Percentiles rank a stretch among this genome's conserved stretches.
phyloP scores from a whole-genome alignment of 768 basidiomycete species.

The Neoboletus subvelutipes region DNA sequence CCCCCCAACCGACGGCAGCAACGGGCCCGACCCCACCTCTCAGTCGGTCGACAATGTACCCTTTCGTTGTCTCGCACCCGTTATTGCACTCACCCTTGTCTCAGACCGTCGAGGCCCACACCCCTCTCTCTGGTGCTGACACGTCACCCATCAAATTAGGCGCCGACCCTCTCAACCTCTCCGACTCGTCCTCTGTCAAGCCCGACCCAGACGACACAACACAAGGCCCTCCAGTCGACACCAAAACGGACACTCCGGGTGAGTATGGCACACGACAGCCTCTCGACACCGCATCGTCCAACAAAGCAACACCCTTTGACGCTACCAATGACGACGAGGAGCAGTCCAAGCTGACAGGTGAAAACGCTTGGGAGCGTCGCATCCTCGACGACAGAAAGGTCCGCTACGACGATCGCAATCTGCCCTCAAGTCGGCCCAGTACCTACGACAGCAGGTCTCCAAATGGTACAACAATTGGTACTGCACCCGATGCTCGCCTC shows the following conservation, averaged over 20 bases:
- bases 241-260: constrained; percentile 21
- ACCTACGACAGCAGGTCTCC: constrained; percentile 12
- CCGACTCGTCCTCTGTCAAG: constrained; percentile 10
- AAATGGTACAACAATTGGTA: constrained; percentile 7
- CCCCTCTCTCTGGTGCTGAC: constrained; percentile 28
- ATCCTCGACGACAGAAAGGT: constrained; percentile 32
- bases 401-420: constrained; percentile 27
- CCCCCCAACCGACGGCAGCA: constrained; percentile 11
- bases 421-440: constrained; percentile 9
- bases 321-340: constrained; percentile 31
- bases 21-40: constrained; percentile 1
- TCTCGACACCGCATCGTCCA: constrained; percentile 21
- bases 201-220: constrained; percentile 11
- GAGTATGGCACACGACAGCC: constrained; percentile 31
- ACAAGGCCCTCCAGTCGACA: constrained; percentile 7
- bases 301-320: constrained; percentile 24
- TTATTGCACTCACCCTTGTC: constrained; percentile 14
- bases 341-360: constrained; percentile 22
- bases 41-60: constrained; percentile 36
- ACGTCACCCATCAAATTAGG: constrained; percentile 21
- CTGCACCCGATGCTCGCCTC: constrained; percentile 10
- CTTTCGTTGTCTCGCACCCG: constrained; percentile 13
- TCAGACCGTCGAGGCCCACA: constrained; percentile 25
- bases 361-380: constrained; percentile 30
- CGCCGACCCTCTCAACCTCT: constrained; percentile 16